A percentile compares a stretch with the other conserved stretches of the same genome.
These are phyloP conservation scores for Microcyclosporella mali DNA, from an alignment of 2,329 filamentous ascomycete species.

Conservation along the genomic window DNA sequence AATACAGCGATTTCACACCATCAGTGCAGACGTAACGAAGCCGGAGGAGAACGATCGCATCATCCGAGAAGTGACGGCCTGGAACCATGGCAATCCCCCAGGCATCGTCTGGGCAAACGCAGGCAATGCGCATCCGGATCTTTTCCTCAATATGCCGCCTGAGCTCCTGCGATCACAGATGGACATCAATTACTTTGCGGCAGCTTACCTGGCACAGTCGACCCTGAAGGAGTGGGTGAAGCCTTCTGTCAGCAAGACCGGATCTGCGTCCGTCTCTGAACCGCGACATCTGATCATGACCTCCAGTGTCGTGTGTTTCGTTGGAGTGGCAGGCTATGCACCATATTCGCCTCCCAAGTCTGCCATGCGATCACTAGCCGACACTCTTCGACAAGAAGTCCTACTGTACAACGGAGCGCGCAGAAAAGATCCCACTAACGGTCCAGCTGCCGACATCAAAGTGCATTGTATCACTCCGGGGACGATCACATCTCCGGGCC, in stretches of 20 bases:
- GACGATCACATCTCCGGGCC: conserved; percentile 71
- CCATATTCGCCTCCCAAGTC: conserved; percentile 81
- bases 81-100: conserved; percentile 68
- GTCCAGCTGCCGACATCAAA: conserved; percentile 60
- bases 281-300: conserved; percentile 84
- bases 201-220: conserved; percentile 77
- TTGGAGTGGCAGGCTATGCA: conserved; percentile 72
- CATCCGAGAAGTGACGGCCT: conserved; percentile 64
- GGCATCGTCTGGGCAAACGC: conserved; percentile 92
- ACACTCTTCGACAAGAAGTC: conserved; percentile 77
- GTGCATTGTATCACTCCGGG: conserved; percentile 80
- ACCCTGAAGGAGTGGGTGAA: conserved; percentile 68
- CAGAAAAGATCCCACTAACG: conserved; percentile 30
- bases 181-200: conserved; percentile 88
- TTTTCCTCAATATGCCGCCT: conserved; percentile 70
- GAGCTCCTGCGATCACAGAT: conserved; percentile 67
- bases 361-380: conserved; percentile 74
- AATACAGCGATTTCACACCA: conserved; percentile 72
- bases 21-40: conserved; percentile 73
- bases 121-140: conserved; percentile 64
- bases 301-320: conserved; percentile 67
- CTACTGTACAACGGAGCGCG: conserved; percentile 69
- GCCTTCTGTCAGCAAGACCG: conserved; percentile 32
- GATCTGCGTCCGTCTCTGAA: conserved; percentile 31
- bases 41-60: conserved; percentile 64